These are phyloP conservation scores for Balakata baccata DNA, from an alignment of 345 rosid genomes.

Conservation along the genomic window DNA sequence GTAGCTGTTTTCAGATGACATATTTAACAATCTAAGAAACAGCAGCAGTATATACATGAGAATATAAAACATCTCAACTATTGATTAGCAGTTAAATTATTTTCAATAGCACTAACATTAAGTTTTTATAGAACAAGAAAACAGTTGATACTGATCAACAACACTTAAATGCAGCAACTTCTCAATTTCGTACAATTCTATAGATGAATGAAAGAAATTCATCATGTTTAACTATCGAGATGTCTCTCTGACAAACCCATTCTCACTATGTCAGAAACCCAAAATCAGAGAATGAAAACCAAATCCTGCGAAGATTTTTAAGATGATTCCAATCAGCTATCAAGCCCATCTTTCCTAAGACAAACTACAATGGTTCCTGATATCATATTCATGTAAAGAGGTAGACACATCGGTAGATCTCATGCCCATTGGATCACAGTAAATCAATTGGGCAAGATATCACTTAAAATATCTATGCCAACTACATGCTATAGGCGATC, in stretches of 20 bases:
- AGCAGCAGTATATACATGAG: background rate
- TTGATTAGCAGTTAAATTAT: background rate
- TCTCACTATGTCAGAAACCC: background rate
- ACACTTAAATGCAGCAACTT: background rate
- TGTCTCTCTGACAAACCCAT: too few species aligned
- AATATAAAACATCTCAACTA: background rate
- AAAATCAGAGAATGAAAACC: background rate
- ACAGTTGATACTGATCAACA: background rate
- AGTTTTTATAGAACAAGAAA: too few species aligned
- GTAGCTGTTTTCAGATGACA: background rate
- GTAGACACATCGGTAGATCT: too few species aligned
- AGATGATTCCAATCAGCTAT: background rate
- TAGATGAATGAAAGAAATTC: background rate
- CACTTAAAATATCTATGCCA: too few species aligned
- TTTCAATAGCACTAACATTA: background rate
- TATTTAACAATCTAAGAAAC: background rate
- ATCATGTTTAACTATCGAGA: background rate
- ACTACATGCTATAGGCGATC: too few species aligned
- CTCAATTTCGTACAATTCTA: background rate
- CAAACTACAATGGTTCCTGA: background rate
- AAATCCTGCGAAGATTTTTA: background rate
- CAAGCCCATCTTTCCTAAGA: background rate
- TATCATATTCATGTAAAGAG: too few species aligned
- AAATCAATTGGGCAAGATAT: too few species aligned
- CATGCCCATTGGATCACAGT: too few species aligned